Evolutionary conservation across 768 basidiomycete species (phyloP).

Genomic region (Auriscalpium microsporum): DNA sequence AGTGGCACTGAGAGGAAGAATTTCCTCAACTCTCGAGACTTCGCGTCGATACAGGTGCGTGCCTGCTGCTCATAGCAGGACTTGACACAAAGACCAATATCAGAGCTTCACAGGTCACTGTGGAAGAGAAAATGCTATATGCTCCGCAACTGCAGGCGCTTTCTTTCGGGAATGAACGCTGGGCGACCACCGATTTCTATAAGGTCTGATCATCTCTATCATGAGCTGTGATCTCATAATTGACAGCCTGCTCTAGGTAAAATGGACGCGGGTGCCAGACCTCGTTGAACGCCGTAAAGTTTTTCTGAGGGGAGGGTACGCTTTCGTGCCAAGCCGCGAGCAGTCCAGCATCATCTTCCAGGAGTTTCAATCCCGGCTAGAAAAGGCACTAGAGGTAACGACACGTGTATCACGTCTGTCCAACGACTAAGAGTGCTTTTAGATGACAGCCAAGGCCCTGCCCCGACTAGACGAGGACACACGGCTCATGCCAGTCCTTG

Average conservation of each 20-base stretch:
- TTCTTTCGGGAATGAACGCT: conserved; percentile 10
- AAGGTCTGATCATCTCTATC: too few species aligned
- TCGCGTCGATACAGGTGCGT: conserved; percentile 56
- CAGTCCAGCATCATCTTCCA: conserved; percentile 82
- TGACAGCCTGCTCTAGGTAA: conserved; percentile 47
- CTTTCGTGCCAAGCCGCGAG: conserved; percentile 76
- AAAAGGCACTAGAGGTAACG: conserved; percentile 67
- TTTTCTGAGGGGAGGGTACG: conserved; percentile 70
- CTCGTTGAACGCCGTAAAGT: conserved; percentile 78
- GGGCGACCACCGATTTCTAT: too few species aligned
- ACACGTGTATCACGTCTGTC: background rate
- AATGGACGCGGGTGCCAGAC: conserved; percentile 92
- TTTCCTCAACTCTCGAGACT: conserved; percentile 60
- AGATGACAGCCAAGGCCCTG: conserved; percentile 81
- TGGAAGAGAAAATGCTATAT: background rate
- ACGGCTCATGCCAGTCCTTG: conserved; percentile 79
- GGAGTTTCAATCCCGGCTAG: conserved; percentile 70
- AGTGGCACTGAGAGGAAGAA: conserved; percentile 43
- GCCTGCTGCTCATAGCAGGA: background rate
- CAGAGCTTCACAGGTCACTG: conserved; percentile 35
- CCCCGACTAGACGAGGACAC: conserved; percentile 93
- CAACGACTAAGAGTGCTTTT: background rate
- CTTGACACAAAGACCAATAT: background rate
- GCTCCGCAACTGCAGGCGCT: background rate
- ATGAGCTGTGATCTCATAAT: background rate